phyloP scores from a whole-genome alignment of 1,139 yeast genomes.

The Suhomyces coccinellae region DNA sequence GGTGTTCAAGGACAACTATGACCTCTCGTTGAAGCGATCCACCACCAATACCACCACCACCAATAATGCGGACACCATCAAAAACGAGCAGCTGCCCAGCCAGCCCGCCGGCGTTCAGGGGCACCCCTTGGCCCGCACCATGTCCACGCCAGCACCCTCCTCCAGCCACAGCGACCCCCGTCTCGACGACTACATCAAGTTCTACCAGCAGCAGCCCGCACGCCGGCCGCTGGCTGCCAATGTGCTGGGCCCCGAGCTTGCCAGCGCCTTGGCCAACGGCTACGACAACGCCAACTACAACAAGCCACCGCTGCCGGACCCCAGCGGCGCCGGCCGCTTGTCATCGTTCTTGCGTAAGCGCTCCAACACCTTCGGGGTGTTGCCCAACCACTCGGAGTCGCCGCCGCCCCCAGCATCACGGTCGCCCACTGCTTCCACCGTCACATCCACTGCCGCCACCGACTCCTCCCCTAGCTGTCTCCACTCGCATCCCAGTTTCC shows the following conservation, averaged over 20 bases:
- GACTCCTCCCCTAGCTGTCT: background rate
- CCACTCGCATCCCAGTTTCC: conserved; percentile 16
- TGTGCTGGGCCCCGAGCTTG: conserved; percentile 23
- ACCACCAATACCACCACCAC: background rate
- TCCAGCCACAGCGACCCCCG: conserved; percentile 45
- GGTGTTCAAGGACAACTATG: conserved; percentile 17
- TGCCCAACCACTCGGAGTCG: conserved; percentile 2
- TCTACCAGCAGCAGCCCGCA: conserved; percentile 42
- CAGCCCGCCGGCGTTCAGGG: background rate
- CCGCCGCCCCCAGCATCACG: conserved; percentile 2
- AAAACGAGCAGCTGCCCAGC: background rate
- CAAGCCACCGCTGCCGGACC: conserved; percentile 5
- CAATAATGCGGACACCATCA: no score
- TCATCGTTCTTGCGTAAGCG: conserved; percentile 32
- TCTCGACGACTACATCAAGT: conserved; percentile 56
- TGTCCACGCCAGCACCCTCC: conserved; percentile 19
- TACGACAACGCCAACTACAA: conserved; percentile 17
- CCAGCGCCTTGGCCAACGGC: conserved; percentile 44
- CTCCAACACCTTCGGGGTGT: conserved; percentile 12
- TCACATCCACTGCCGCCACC: no score
- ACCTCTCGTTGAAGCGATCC: conserved; percentile 6
- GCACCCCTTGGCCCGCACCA: conserved; percentile 14
- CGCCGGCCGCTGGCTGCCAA: conserved; percentile 11
- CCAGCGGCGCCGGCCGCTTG: conserved; percentile 18
- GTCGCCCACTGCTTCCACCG: conserved; percentile 1